phyloP scores from a whole-genome alignment of 2,329 filamentous ascomycete genomes.

The Penicillium digitatum region DNA sequence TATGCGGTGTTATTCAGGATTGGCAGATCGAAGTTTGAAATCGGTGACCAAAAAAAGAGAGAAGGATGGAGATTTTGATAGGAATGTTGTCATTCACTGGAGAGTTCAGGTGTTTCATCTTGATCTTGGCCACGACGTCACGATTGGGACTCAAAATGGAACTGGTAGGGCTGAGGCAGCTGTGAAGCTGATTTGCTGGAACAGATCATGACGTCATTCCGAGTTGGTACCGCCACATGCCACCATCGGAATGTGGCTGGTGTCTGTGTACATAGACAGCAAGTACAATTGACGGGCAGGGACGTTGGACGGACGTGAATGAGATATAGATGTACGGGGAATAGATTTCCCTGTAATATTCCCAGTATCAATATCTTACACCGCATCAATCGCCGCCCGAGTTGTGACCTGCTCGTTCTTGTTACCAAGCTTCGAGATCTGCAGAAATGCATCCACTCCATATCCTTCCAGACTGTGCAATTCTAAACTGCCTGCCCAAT shows the following conservation, averaged over 20 bases:
- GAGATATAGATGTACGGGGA: neutral
- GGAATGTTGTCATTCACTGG: conserved; percentile 26
- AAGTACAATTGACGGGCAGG: neutral
- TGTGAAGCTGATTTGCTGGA: conserved; percentile 2
- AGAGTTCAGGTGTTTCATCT: conserved; percentile 27
- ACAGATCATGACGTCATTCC: conserved; percentile 7
- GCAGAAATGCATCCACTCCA: conserved; percentile 90
- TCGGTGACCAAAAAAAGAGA: conserved; percentile 26
- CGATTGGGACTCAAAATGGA: neutral
- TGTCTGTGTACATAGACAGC: neutral
- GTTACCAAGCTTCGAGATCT: conserved; percentile 94
- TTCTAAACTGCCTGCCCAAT: conserved; percentile 91
- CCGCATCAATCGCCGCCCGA: conserved; percentile 71
- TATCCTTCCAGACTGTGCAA: conserved; percentile 92
- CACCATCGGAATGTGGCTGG: neutral
- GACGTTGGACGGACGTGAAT: neutral
- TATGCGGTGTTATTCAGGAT: neutral
- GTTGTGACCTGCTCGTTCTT: conserved; percentile 92
- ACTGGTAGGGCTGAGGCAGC: conserved; percentile 16
- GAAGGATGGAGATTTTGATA: conserved; percentile 28
- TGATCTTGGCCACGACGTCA: conserved; percentile 19
- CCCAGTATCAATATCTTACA: conserved; percentile 45
- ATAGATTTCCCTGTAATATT: neutral
- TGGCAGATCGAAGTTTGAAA: conserved; percentile 9
- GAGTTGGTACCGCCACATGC: neutral